Conservation (phyloP, 2,329 filamentous ascomycete species). For the Diaporthe sp. region DNA sequence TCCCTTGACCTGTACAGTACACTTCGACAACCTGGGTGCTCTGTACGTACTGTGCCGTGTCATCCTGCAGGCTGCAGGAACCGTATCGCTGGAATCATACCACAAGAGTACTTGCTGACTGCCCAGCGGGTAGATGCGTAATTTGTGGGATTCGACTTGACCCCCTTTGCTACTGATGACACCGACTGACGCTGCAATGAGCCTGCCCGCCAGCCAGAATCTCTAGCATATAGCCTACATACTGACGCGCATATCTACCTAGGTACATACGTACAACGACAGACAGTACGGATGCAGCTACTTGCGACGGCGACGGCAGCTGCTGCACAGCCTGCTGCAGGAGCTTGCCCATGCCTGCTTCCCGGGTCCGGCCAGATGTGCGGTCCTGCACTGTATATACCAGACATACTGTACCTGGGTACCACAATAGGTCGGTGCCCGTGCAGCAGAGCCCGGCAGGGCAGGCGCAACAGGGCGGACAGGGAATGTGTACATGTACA, state of each 20-base stretch:
- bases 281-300: neutral
- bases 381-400: neutral
- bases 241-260: neutral
- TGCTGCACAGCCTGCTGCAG: conserved; percentile 22
- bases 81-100: conserved; percentile 26
- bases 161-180: neutral
- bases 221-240: neutral
- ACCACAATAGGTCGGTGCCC: neutral
- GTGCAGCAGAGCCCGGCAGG: conserved; percentile 12
- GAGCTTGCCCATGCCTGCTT: neutral
- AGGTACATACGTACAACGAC: neutral
- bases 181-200: neutral
- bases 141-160: neutral
- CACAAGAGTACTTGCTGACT: neutral
- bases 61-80: conserved; percentile 27
- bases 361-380: neutral
- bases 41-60: neutral
- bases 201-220: neutral
- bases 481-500: conserved; percentile 8
- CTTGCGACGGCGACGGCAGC: conserved; percentile 2
- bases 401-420: neutral
- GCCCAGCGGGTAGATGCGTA: neutral
- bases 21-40: neutral
- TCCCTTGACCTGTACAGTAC: neutral
- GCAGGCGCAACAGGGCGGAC: neutral